phyloP scores from a whole-genome alignment of 1,284 basidiomycete genomes.

The Cryptococcus sp. region DNA sequence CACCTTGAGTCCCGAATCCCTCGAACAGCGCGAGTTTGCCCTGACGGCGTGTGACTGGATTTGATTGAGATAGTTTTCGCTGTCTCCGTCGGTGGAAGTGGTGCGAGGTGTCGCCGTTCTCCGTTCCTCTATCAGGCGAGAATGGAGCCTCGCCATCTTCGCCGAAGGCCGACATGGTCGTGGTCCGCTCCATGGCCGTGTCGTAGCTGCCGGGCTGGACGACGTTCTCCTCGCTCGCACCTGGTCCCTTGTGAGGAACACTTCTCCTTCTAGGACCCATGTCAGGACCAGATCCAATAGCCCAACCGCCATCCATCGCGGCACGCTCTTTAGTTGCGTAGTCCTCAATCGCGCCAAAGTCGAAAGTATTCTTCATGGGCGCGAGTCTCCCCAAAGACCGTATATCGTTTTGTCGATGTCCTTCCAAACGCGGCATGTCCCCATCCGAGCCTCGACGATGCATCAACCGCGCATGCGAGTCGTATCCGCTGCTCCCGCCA shows the following conservation, averaged over 20 bases:
- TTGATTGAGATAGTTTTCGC: slow-evolving; percentile 80
- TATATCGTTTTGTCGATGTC: slow-evolving; percentile 10
- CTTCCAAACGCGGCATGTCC: slow-evolving; percentile 14
- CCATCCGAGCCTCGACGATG: slow-evolving; percentile 20
- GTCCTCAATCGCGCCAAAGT: slow-evolving; percentile 77
- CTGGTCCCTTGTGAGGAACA: slow-evolving; percentile 7
- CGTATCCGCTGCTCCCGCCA: slow-evolving; percentile 26
- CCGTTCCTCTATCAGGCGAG: slow-evolving; percentile 24
- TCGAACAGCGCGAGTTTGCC: slow-evolving; percentile 94
- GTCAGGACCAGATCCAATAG: slow-evolving; percentile 44
- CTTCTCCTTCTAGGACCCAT: slow-evolving; percentile 17
- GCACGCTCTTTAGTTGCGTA: slow-evolving; percentile 73
- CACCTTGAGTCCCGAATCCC: slow-evolving; percentile 54
- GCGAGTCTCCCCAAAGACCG: slow-evolving; percentile 26
- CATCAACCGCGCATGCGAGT: slow-evolving; percentile 26
- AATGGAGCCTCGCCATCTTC: slow-evolving; percentile 35
- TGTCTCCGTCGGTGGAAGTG: slow-evolving; percentile 61
- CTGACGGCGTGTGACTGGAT: slow-evolving; percentile 62
- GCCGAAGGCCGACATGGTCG: slow-evolving; percentile 32
- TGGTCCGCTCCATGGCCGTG: slow-evolving; percentile 23
- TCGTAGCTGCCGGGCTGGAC: slow-evolving; percentile 23
- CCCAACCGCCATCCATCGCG: slow-evolving; percentile 28
- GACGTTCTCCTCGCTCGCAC: slow-evolving; percentile 14
- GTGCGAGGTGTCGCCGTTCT: slow-evolving; percentile 27
- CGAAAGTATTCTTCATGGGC: slow-evolving; percentile 59